Percentiles rank a stretch among this genome's conserved stretches.
Evolutionary conservation across 2,329 filamentous ascomycete species (phyloP).

Genomic region (Colletotrichum limetticola): DNA sequence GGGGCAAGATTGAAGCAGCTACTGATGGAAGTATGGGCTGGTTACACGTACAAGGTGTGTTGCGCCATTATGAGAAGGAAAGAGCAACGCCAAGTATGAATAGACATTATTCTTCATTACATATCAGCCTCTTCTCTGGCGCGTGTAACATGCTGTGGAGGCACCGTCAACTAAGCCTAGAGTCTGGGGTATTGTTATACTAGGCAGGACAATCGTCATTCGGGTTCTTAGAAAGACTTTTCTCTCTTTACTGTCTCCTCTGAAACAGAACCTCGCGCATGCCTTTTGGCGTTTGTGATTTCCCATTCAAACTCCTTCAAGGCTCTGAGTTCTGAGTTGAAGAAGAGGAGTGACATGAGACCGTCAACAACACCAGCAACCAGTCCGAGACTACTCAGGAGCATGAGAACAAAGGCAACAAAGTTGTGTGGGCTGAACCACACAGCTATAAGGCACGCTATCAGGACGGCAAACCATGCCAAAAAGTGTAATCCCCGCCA

Average conservation of each 20-base stretch:
- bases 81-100: conserved; percentile 9
- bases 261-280: neutral
- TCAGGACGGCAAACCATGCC: conserved; percentile 70
- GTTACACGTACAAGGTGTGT: neutral
- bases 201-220: neutral
- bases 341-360: conserved; percentile 86
- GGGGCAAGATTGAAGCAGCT: neutral
- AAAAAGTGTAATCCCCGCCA: conserved; percentile 82
- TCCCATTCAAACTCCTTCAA: conserved; percentile 96
- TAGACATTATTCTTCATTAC: conserved; percentile 25
- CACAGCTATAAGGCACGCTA: conserved; percentile 81
- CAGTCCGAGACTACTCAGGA: conserved; percentile 83
- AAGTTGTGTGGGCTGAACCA: conserved; percentile 87
- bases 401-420: conserved; percentile 81
- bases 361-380: conserved; percentile 84
- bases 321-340: conserved; percentile 83
- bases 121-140: neutral
- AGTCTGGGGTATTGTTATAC: neutral
- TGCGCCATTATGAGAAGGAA: neutral
- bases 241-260: neutral
- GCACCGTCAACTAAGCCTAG: neutral
- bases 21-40: neutral
- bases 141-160: neutral
- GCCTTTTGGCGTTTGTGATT: conserved; percentile 73
- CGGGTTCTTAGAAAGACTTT: neutral